phyloP scores from a whole-genome alignment of 345 rosid species.

The Cardiospermum halicacabum region DNA sequence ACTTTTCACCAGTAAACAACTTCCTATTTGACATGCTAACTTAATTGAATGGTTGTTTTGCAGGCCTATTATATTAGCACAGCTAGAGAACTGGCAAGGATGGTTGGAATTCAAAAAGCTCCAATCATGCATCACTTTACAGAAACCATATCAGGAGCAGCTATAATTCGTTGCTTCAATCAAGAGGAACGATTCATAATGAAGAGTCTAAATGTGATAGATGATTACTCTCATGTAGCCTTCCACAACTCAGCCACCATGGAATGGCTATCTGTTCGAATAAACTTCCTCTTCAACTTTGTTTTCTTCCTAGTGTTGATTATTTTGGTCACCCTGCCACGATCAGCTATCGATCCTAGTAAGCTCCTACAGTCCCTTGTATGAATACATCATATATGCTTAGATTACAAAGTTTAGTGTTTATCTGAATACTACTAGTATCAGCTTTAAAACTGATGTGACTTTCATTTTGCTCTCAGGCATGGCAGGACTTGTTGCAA shows the following conservation, averaged over 20 bases:
- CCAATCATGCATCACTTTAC: constrained; percentile 94
- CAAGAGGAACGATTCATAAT: constrained; percentile 47
- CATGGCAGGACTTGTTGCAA: constrained; percentile 88
- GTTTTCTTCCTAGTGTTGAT: constrained; percentile 72
- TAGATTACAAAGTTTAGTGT: no score
- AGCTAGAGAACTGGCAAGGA: constrained; percentile 79
- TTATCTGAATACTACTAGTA: no score
- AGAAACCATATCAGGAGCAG: constrained; percentile 80
- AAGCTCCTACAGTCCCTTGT: no score
- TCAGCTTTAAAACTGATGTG: no score
- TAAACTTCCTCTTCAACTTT: constrained; percentile 66
- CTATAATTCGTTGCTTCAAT: constrained; percentile 68
- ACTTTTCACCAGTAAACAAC: no score
- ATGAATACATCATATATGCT: no score
- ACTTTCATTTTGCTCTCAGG: constrained; percentile 40
- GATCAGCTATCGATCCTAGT: constrained; percentile 79
- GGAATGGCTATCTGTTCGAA: constrained; percentile 83
- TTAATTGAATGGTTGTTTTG: no score
- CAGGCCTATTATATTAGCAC: constrained; percentile 80
- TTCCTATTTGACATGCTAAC: no score
- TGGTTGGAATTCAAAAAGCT: constrained; percentile 88
- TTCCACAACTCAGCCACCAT: constrained; percentile 85
- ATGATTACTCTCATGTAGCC: constrained; percentile 65
- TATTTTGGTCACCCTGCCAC: constrained; percentile 74
- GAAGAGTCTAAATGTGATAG: constrained; percentile 64